Evolutionary conservation across 805 yeast genomes (phyloP).

Genomic region (Kuraishia hungarica): DNA sequence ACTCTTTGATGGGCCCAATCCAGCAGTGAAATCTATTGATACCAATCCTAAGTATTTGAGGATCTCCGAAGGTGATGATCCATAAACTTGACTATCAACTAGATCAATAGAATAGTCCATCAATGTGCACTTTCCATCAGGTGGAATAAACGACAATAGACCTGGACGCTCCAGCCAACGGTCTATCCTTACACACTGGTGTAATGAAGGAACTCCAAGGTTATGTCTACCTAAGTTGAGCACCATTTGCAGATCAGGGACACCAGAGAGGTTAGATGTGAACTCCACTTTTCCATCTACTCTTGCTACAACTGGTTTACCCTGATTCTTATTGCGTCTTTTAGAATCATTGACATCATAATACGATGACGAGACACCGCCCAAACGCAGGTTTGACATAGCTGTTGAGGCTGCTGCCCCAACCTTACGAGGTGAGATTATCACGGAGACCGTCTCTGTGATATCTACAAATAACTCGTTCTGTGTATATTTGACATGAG

Average conservation of each 20-base stretch:
- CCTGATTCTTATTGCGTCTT: slow-evolving; percentile 5
- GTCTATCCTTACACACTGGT: slow-evolving; percentile 53
- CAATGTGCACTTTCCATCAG: slow-evolving; percentile 68
- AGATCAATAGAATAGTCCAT: slow-evolving; percentile 59
- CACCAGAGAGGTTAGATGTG: slow-evolving; percentile 65
- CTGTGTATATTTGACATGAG: slow-evolving; percentile 60
- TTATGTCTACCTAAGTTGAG: slow-evolving; percentile 39
- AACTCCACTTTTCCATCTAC: slow-evolving; percentile 60
- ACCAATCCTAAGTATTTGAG: slow-evolving; percentile 38
- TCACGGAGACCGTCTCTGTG: slow-evolving; percentile 52
- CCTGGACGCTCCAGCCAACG: slow-evolving; percentile 42
- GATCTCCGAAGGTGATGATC: slow-evolving; percentile 13
- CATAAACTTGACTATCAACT: slow-evolving; percentile 14
- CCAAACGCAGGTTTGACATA: slow-evolving; percentile 1
- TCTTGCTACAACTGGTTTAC: slow-evolving; percentile 37
- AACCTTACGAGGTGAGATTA: slow-evolving; percentile 26
- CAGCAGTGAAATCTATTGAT: slow-evolving; percentile 42
- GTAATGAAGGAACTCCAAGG: slow-evolving; percentile 56
- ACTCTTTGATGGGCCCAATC: slow-evolving; percentile 40
- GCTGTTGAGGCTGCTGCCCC: slow-evolving; percentile 1
- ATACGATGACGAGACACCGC: slow-evolving; percentile 16
- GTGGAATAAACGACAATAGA: slow-evolving; percentile 66
- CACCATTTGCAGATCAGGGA: slow-evolving; percentile 59
- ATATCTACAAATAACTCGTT: slow-evolving; percentile 87
- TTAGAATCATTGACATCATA: slow-evolving; percentile 17